Percentiles rank a stretch among this genome's conserved stretches.
Conservation (phyloP, 441 rosid genomes). For the Mallotus repandus region DNA sequence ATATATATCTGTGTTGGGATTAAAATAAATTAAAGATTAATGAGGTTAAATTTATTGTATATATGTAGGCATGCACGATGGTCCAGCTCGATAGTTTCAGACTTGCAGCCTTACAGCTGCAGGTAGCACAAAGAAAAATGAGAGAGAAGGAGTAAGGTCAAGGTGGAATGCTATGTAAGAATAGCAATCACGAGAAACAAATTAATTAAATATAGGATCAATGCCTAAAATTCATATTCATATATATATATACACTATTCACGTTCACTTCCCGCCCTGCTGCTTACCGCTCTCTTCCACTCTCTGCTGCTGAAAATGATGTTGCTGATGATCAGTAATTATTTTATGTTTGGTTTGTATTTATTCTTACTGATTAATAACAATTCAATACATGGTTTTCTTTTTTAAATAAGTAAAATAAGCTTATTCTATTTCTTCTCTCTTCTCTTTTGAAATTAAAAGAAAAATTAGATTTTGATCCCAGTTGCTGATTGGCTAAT, state of each 20-base stretch:
- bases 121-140: slow-evolving; percentile 1
- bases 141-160: neutral
- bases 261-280: slow-evolving; percentile 19
- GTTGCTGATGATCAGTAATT: neutral
- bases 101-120: slow-evolving; percentile 3
- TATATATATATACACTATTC: neutral
- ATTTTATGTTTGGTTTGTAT: neutral
- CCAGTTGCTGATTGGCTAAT: too few relatives aligned
- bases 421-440: too few relatives aligned
- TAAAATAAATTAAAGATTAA: neutral
- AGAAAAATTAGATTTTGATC: too few relatives aligned
- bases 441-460: too few relatives aligned
- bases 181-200: slow-evolving; percentile 26
- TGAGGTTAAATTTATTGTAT: neutral
- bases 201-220: neutral
- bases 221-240: slow-evolving; percentile 33
- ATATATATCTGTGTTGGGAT: too few relatives aligned
- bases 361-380: too few relatives aligned
- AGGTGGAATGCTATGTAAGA: neutral
- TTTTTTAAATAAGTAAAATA: too few relatives aligned
- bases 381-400: too few relatives aligned
- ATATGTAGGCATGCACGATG: neutral
- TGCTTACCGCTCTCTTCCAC: neutral
- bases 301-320: slow-evolving; percentile 32
- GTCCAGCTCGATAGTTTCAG: slow-evolving; percentile 22